These are phyloP conservation scores for Kwoniella bestiolae DNA, from an alignment of 768 basidiomycete species.

Conservation along the genomic window DNA sequence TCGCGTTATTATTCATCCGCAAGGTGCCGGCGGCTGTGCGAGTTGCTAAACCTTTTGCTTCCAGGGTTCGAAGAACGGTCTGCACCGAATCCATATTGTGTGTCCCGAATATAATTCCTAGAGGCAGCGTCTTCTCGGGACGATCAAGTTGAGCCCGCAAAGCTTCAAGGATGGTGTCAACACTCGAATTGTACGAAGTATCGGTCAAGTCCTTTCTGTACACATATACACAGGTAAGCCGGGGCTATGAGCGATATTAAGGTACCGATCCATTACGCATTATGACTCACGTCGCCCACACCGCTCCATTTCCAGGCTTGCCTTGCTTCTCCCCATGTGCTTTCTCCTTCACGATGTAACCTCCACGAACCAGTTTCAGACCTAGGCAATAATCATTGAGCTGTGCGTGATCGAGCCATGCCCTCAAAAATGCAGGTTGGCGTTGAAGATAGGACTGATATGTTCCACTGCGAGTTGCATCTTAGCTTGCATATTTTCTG, in stretches of 20 bases:
- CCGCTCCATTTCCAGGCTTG: conserved; percentile 31
- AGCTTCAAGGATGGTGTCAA: conserved; percentile 35
- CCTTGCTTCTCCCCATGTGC: conserved; percentile 24
- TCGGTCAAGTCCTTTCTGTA: conserved; percentile 63
- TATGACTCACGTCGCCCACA: conserved; percentile 30
- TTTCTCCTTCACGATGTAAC: conserved; percentile 76
- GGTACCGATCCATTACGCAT: neutral
- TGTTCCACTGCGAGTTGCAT: conserved; percentile 65
- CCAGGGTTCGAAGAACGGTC: neutral
- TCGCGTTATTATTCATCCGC: neutral
- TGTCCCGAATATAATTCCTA: conserved; percentile 79
- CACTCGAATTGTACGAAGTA: conserved; percentile 68
- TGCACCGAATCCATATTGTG: conserved; percentile 64
- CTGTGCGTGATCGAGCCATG: conserved; percentile 68
- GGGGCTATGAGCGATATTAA: neutral
- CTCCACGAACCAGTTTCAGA: conserved; percentile 86
- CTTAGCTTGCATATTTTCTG: neutral
- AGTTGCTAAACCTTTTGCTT: conserved; percentile 1
- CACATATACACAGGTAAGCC: neutral
- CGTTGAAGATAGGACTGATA: conserved; percentile 83
- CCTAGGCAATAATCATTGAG: conserved; percentile 72
- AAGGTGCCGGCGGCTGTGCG: neutral
- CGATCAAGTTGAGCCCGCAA: conserved; percentile 60
- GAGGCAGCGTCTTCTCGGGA: conserved; percentile 27
- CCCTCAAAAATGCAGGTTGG: conserved; percentile 68